phyloP scores from a whole-genome alignment of 2,329 filamentous ascomycete species.

The Aspergillus sp. region DNA sequence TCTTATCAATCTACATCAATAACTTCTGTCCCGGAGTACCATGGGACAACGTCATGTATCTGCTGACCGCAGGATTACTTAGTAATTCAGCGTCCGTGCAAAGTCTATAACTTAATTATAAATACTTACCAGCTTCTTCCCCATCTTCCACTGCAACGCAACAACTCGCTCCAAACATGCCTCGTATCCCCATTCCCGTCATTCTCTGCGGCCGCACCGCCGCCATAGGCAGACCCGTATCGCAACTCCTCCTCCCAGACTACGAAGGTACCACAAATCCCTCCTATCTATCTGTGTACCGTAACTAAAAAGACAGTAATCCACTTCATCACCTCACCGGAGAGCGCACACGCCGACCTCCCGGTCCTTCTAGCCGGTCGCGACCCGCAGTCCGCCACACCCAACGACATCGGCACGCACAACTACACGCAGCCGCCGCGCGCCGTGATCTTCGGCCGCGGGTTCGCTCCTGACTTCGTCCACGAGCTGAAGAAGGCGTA shows the following conservation, averaged over 20 bases:
- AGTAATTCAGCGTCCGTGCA: too few relatives aligned
- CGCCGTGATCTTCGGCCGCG: conserved; percentile 30
- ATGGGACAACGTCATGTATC: too few relatives aligned
- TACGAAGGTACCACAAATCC: background rate
- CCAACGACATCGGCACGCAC: conserved; percentile 25
- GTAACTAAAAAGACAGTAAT: conserved; percentile 16
- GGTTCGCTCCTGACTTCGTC: conserved; percentile 16
- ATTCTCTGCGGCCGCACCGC: background rate
- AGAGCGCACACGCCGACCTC: conserved; percentile 21
- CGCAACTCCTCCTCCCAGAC: background rate
- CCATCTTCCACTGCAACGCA: too few relatives aligned
- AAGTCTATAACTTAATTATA: too few relatives aligned
- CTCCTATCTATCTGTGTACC: background rate
- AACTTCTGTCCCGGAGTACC: too few relatives aligned
- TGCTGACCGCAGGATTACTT: too few relatives aligned
- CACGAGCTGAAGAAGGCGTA: conserved; percentile 12
- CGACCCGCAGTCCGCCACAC: conserved; percentile 18
- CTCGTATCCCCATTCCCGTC: background rate
- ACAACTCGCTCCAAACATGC: background rate
- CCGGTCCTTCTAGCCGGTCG: conserved; percentile 24
- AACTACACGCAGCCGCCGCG: conserved; percentile 24
- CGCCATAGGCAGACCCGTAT: background rate
- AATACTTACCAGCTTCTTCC: too few relatives aligned
- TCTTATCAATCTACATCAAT: too few relatives aligned
- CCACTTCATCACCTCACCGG: conserved; percentile 22